These are phyloP conservation scores for Fusarium udum DNA, from an alignment of 2,329 filamentous ascomycete species.

Conservation along the genomic window DNA sequence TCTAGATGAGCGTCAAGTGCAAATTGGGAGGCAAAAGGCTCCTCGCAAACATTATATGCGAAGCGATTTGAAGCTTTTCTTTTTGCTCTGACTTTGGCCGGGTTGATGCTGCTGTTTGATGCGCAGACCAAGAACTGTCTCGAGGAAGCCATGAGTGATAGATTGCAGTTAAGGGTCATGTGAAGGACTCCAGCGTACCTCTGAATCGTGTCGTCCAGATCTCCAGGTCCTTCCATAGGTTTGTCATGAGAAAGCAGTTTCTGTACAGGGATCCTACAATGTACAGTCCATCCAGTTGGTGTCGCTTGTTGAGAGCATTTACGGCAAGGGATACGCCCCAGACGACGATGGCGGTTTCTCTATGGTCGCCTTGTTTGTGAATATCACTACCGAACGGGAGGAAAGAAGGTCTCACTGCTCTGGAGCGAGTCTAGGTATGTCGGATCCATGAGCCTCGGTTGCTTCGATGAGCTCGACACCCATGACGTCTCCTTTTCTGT, in stretches of 20 bases:
- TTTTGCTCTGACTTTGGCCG: no score
- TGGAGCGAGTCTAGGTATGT: neutral
- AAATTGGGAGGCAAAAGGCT: neutral
- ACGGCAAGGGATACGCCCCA: neutral
- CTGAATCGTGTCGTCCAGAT: neutral
- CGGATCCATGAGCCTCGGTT: no score
- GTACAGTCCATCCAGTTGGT: neutral
- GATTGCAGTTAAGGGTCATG: neutral
- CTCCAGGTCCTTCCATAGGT: neutral
- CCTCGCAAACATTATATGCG: no score
- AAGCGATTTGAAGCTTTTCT: no score
- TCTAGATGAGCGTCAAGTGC: neutral
- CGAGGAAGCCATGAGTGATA: neutral
- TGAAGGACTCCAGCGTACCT: neutral
- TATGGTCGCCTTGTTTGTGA: accelerated
- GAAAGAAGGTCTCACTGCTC: neutral
- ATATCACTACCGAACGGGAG: no score
- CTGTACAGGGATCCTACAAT: neutral
- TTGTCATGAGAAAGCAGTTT: neutral
- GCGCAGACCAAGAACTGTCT: neutral
- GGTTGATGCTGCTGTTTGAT: neutral
- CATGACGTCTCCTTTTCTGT: no score
- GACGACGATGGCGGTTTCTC: neutral
- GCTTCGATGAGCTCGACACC: neutral
- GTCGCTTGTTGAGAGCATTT: neutral